Percentiles rank a stretch among this genome's conserved stretches.
Conservation (phyloP, 805 yeast genomes). For the Teunomyces kruisii region DNA sequence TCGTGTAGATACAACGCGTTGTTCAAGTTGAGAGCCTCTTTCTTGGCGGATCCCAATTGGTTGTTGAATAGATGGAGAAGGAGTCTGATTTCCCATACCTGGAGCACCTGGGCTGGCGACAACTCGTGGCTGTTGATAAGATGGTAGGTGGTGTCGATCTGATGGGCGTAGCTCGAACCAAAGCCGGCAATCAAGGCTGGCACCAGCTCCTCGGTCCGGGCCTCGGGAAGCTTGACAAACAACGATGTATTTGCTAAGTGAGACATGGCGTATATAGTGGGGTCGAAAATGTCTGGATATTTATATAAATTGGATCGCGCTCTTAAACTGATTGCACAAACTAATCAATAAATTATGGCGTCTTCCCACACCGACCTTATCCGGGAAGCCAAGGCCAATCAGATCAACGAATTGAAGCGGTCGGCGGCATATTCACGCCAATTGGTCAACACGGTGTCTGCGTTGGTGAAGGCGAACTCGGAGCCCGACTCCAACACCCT, state of each 20-base stretch:
- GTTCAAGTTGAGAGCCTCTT: constrained; percentile 38
- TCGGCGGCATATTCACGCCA: constrained; percentile 28
- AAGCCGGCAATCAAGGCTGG: background rate
- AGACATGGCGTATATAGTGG: constrained; percentile 1
- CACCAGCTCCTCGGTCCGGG: background rate
- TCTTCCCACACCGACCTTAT: constrained; percentile 26
- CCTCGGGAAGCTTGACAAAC: constrained; percentile 16
- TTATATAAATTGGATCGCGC: background rate
- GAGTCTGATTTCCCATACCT: constrained; percentile 39
- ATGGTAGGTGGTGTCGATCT: constrained; percentile 15
- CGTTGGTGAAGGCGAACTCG: constrained; percentile 28
- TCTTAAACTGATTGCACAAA: background rate
- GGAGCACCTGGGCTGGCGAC: constrained; percentile 13
- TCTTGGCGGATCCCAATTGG: constrained; percentile 29
- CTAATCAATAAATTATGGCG: constrained; percentile 12
- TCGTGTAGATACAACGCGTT: constrained; percentile 35
- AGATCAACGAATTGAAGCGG: constrained; percentile 23
- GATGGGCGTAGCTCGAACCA: constrained; percentile 4
- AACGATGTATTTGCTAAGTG: constrained; percentile 14
- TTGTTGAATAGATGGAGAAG: constrained; percentile 28
- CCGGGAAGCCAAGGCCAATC: constrained; percentile 34
- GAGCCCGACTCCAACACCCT: constrained; percentile 16
- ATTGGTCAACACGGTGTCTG: constrained; percentile 20
- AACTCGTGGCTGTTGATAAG: constrained; percentile 11
- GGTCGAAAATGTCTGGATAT: background rate